Conservation (phyloP, 495 filamentous ascomycete genomes). For the Barbatosphaeria neglecta region DNA sequence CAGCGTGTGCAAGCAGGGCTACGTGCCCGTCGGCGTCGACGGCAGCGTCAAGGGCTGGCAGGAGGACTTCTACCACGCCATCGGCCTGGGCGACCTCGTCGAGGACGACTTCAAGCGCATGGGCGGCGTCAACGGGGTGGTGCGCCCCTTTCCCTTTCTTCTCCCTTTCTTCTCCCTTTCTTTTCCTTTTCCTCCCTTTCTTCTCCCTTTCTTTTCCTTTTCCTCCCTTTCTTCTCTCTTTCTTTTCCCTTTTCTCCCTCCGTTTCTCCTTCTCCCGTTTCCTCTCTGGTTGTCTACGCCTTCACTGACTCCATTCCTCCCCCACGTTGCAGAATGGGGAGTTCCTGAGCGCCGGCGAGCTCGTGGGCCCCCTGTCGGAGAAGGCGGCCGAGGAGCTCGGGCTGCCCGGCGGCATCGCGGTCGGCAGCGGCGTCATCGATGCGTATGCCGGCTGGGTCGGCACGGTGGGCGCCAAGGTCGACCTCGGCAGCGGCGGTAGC, state of each 20-base stretch:
- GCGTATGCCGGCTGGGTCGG: slow-evolving; percentile 98
- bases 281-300: no score
- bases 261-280: no score
- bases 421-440: slow-evolving; percentile 94
- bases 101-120: slow-evolving; percentile 82
- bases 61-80: slow-evolving; percentile 75
- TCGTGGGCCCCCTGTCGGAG: slow-evolving; percentile 73
- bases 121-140: slow-evolving; percentile 87
- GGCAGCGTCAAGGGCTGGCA: slow-evolving; percentile 98
- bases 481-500: slow-evolving; percentile 44
- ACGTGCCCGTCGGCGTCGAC: slow-evolving; percentile 87
- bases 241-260: no score
- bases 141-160: slow-evolving; percentile 39
- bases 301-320: slow-evolving; percentile 7
- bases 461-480: slow-evolving; percentile 90
- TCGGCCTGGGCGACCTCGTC: slow-evolving; percentile 71
- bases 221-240: no score
- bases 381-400: slow-evolving; percentile 76
- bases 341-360: slow-evolving; percentile 81
- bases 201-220: no score
- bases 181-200: no score
- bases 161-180: neutral
- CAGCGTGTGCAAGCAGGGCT: slow-evolving; percentile 91
- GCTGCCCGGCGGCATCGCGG: slow-evolving; percentile 74
- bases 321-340: slow-evolving; percentile 85